These are phyloP conservation scores for Neonectria magnoliae DNA, from an alignment of 2,329 filamentous ascomycete genomes.

Conservation along the genomic window DNA sequence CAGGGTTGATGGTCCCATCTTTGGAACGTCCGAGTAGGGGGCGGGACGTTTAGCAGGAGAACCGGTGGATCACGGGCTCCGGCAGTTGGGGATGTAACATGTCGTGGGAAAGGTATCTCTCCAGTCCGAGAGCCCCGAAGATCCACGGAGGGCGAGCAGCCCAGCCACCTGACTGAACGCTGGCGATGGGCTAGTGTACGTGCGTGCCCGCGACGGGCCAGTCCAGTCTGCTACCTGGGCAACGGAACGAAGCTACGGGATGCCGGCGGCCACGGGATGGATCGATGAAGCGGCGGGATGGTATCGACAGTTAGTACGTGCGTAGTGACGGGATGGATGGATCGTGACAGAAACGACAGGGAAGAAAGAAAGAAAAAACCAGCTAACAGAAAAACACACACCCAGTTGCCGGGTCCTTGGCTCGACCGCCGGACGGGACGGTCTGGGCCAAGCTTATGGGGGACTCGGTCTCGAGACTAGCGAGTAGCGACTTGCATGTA, in stretches of 20 bases:
- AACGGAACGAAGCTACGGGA: not conserved
- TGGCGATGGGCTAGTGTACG: not conserved
- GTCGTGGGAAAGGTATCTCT: not conserved
- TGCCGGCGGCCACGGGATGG: slow-evolving; percentile 4
- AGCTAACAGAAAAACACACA: not conserved
- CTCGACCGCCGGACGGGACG: slow-evolving; percentile 5
- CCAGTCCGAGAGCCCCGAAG: not conserved
- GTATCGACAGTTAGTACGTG: not conserved
- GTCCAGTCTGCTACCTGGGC: no score
- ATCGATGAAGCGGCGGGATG: not conserved
- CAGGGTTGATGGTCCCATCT: not conserved
- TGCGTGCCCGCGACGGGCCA: no score
- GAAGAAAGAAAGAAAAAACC: not conserved
- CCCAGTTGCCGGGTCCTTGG: slow-evolving; percentile 15
- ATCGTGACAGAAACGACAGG: not conserved
- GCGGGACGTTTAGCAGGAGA: not conserved
- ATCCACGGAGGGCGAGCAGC: not conserved
- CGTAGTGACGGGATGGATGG: not conserved
- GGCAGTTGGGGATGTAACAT: not conserved
- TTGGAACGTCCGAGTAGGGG: not conserved
- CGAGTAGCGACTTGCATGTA: not conserved
- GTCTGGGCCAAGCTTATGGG: not conserved
- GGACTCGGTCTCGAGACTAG: not conserved
- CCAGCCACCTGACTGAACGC: not conserved
- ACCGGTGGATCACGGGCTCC: not conserved